phyloP scores from a whole-genome alignment of 768 basidiomycete species.

The Naganishia friedmannii region DNA sequence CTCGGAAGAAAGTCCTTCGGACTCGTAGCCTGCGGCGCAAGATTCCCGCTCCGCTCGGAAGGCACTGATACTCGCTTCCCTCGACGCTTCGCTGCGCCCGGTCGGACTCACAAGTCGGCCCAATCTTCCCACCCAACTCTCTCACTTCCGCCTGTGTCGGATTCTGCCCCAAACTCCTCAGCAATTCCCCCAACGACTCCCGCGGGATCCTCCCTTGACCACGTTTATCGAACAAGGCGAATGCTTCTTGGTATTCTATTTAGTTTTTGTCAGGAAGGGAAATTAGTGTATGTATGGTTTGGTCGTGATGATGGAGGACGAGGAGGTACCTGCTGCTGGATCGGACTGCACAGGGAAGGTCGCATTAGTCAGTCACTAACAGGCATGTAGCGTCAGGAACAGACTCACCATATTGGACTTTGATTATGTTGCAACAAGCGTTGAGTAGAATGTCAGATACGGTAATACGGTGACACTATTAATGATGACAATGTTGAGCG shows the following conservation, averaged over 20 bases:
- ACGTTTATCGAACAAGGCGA: constrained; percentile 95
- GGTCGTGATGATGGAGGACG: not conserved
- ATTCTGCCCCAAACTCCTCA: constrained; percentile 93
- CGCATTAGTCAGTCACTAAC: not conserved
- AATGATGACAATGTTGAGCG: constrained; percentile 8
- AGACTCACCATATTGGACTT: not conserved
- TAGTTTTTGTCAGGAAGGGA: not conserved
- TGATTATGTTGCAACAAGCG: no score
- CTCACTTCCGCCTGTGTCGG: constrained; percentile 98
- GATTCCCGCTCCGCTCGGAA: constrained; percentile 1
- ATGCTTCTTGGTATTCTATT: constrained; percentile 93
- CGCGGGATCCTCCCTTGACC: constrained; percentile 86
- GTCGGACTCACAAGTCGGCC: constrained; percentile 65
- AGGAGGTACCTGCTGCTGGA: constrained; percentile 12
- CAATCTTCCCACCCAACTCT: constrained; percentile 69
- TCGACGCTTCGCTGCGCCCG: not conserved
- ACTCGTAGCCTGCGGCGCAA: no score
- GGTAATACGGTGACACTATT: no score
- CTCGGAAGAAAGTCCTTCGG: no score
- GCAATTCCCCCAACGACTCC: constrained; percentile 83
- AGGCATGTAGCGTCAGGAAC: no score
- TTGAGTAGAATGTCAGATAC: no score
- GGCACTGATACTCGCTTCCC: not conserved
- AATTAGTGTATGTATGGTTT: not conserved
- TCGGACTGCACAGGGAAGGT: constrained; percentile 1